phyloP scores from a whole-genome alignment of 352 stramenopile genomes.

The Blastocystis hominis region DNA sequence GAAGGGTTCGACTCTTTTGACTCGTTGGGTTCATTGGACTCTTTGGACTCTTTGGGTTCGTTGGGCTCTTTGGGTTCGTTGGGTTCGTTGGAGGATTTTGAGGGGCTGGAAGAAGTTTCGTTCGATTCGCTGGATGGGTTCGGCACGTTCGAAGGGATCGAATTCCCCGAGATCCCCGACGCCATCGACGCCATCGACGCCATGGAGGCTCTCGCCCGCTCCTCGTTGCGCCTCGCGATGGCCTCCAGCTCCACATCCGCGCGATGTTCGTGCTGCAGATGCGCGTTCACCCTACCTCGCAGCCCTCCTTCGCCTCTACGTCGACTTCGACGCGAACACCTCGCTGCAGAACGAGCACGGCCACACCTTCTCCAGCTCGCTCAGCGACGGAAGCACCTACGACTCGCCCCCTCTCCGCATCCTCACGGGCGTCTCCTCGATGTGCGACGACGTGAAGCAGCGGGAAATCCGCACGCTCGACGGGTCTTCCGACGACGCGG shows the following conservation, averaged over 20 bases:
- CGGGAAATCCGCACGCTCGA: neutral
- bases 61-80: too few relatives aligned
- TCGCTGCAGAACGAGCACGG: neutral
- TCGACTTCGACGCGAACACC: neutral
- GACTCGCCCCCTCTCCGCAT: neutral
- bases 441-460: constrained; percentile 20
- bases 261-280: neutral
- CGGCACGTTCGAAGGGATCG: too few relatives aligned
- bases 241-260: neutral
- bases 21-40: too few relatives aligned
- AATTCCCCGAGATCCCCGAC: neutral
- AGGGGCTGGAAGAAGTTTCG: too few relatives aligned
- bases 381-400: neutral
- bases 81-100: too few relatives aligned
- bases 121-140: too few relatives aligned
- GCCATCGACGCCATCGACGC: neutral
- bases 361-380: neutral
- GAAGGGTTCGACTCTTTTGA: too few relatives aligned
- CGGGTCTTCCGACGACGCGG: neutral
- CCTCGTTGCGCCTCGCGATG: neutral
- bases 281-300: neutral
- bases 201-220: neutral
- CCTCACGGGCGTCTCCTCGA: neutral
- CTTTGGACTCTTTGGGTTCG: too few relatives aligned
- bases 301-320: neutral